Conservation (phyloP, 2,329 filamentous ascomycete genomes). For the Epichloe aotearoae region DNA sequence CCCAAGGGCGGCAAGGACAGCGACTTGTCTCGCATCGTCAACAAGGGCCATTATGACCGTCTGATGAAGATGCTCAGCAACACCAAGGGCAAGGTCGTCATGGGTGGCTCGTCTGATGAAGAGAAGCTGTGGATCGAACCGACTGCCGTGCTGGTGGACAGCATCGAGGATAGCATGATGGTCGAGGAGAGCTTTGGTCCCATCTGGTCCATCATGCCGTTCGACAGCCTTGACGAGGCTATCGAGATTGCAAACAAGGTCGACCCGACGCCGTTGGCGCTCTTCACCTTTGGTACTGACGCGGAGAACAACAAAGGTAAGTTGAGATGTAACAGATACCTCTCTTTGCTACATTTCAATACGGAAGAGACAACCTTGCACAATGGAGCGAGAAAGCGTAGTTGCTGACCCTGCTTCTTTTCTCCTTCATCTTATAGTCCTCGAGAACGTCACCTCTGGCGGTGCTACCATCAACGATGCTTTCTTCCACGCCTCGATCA, state of each 20-base stretch:
- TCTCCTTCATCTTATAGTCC: conserved; percentile 13
- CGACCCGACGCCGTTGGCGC: conserved; percentile 67
- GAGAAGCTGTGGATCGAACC: conserved; percentile 75
- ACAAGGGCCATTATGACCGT: conserved; percentile 63
- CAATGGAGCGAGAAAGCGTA: neutral
- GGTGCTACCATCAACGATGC: conserved; percentile 38
- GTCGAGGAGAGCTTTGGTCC: conserved; percentile 83
- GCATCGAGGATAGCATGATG: conserved; percentile 60
- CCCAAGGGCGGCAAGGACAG: conserved; percentile 70
- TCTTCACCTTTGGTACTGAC: conserved; percentile 78
- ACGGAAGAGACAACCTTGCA: no score
- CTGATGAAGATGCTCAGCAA: conserved; percentile 87
- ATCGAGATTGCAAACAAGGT: conserved; percentile 70
- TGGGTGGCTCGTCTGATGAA: conserved; percentile 76
- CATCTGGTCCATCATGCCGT: conserved; percentile 70
- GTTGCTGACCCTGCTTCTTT: neutral
- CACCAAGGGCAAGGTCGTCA: conserved; percentile 67
- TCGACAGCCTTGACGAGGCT: conserved; percentile 70
- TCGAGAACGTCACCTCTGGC: conserved; percentile 29
- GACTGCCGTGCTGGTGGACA: conserved; percentile 76
- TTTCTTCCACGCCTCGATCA: conserved; percentile 28
- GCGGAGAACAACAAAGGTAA: conserved; percentile 61
- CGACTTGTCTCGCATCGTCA: conserved; percentile 72
- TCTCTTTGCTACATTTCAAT: neutral
- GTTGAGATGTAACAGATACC: conserved; percentile 8